phyloP scores from a whole-genome alignment of 805 yeast genomes.

The Hanseniaspora osmophila region DNA sequence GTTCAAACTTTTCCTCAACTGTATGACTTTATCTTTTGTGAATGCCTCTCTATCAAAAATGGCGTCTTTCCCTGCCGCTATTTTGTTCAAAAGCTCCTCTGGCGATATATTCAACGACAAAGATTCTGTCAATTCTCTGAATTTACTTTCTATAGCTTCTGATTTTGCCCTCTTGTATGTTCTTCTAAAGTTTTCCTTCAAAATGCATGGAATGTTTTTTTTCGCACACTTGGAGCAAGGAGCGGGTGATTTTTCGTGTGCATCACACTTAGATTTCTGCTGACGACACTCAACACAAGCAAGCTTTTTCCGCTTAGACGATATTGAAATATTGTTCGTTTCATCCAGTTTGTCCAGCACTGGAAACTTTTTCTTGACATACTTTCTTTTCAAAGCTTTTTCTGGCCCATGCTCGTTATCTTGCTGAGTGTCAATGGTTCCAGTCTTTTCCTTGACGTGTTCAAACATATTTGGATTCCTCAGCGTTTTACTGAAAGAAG shows the following conservation, averaged over 20 bases:
- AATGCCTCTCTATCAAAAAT: slow-evolving; percentile 18
- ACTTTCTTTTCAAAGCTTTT: too few relatives aligned
- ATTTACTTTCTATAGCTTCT: slow-evolving; percentile 71
- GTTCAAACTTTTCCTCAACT: slow-evolving; percentile 8
- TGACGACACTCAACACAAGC: slow-evolving; percentile 96
- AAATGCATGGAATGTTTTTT: slow-evolving; percentile 52
- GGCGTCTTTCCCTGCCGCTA: slow-evolving; percentile 15
- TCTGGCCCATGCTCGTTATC: too few relatives aligned
- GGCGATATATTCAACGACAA: slow-evolving; percentile 20
- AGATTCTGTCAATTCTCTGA: slow-evolving; percentile 49
- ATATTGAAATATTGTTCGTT: too few relatives aligned
- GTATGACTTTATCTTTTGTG: slow-evolving; percentile 15
- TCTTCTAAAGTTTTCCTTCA: slow-evolving; percentile 73
- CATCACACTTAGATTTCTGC: slow-evolving; percentile 86
- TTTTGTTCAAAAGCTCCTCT: slow-evolving; percentile 18
- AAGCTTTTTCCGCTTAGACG: slow-evolving; percentile 32
- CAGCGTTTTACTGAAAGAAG: too few relatives aligned
- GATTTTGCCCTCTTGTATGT: slow-evolving; percentile 78
- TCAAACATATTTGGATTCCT: too few relatives aligned
- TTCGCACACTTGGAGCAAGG: slow-evolving; percentile 76
- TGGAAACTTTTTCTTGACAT: too few relatives aligned
- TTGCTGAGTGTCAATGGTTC: too few relatives aligned
- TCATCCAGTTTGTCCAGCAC: too few relatives aligned
- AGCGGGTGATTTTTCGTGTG: slow-evolving; percentile 55
- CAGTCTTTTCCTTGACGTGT: too few relatives aligned